Conservation (phyloP, 441 rosid genomes). For the Gossypium armourianum region DNA sequence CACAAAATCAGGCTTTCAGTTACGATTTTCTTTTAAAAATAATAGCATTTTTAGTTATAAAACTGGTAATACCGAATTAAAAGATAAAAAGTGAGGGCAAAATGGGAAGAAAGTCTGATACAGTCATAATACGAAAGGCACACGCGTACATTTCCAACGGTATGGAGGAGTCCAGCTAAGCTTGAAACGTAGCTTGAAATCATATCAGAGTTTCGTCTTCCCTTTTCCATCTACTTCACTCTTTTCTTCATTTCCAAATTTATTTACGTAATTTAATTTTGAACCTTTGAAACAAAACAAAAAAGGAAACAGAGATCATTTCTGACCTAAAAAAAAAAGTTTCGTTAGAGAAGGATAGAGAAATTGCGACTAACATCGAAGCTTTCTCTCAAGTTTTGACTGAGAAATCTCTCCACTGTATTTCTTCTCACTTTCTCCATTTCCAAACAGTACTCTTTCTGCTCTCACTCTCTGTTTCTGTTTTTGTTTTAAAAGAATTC, state of each 20-base stretch:
- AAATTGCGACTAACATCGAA: slow-evolving; percentile 11
- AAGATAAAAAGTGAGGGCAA: no score
- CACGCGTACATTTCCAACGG: slow-evolving; percentile 9
- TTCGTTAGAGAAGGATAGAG: neutral
- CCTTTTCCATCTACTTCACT: neutral
- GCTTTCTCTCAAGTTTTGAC: slow-evolving; percentile 20
- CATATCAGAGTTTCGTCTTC: neutral
- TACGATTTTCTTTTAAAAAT: no score
- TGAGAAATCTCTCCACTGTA: slow-evolving; percentile 8
- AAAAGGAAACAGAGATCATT: slow-evolving; percentile 19
- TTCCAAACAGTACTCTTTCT: neutral
- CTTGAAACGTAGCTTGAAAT: neutral
- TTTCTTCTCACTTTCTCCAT: slow-evolving; percentile 16
- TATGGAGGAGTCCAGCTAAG: neutral
- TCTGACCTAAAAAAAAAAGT: neutral
- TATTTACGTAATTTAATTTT: neutral
- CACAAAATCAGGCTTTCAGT: no score
- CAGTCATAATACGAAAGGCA: neutral
- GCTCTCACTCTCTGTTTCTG: neutral
- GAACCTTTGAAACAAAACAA: neutral
- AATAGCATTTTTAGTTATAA: no score
- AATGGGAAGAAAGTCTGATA: no score
- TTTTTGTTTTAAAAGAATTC: neutral
- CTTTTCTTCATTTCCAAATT: no score
- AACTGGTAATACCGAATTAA: no score